Evolutionary conservation across 305 asterid species (phyloP), one percentile per base, ranked within the genome.

Genomic region (Galium porrigens): DNA sequence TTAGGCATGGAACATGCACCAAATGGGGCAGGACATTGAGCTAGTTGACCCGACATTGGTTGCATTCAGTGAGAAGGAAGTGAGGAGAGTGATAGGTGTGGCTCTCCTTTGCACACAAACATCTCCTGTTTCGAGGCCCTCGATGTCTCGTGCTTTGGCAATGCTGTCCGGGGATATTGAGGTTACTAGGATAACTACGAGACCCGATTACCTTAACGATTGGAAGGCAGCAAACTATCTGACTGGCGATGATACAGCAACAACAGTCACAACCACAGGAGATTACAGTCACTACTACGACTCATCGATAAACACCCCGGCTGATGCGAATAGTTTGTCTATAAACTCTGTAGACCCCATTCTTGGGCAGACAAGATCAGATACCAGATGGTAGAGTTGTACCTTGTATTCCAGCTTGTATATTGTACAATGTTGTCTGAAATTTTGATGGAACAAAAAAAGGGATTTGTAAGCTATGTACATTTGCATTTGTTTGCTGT

Each of bases 1-100:
- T 44, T 67, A 90, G 97, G 95, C 96, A 15, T 88, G 97, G 97
- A 79, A 81, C 60, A 85, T 88, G 36, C 90, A 86, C 15, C 95
- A 86, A 73, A 75, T 58, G 22, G 70, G 72, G 55, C 25, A 10
- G 54, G 89, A 77, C 58, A 64, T 77, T 42, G 85, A 86, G 48
- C 79, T 88, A 49, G 89, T 86, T 22, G 97, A 91, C 72, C 57
- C 78, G 1, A 73, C 63, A 3, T 22, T 90, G 58, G 32, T 67
- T 1, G 64, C 74, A 25, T 81, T 71, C 63, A 72, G 82, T 1
- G 83, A 60, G 11, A 64, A 76, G 14, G 91, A 77, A 69, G 91
- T 84, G 5, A 81, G 59, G 72, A 82, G 80, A 65, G 80, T 85
- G 10, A 82, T 84, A 6, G 86, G 79, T 55, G 79, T 87, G 7